Evolutionary conservation across 352 stramenopile species (phyloP).

Genomic region (Phytophthora macrochlamydospora): DNA sequence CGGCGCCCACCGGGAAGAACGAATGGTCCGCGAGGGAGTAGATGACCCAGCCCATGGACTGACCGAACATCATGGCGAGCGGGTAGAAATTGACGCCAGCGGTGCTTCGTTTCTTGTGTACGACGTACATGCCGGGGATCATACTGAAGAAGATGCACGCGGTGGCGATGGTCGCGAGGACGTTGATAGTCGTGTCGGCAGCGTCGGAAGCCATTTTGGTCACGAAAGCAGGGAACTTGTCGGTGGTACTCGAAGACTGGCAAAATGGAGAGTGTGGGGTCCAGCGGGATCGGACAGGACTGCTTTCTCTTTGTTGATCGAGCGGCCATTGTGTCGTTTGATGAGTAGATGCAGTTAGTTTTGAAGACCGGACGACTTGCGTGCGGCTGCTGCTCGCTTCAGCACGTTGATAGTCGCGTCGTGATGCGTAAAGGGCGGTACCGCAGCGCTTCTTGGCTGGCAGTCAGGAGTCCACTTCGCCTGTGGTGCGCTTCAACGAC

Average conservation of each 20-base stretch:
- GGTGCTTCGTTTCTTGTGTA: too few relatives aligned
- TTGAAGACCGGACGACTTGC: neutral
- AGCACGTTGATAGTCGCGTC: neutral
- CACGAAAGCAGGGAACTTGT: neutral
- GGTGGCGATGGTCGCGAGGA: too few relatives aligned
- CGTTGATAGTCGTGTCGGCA: too few relatives aligned
- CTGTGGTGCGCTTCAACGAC: neutral
- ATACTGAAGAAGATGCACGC: too few relatives aligned
- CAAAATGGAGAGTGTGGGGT: conserved; percentile 10
- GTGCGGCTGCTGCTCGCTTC: neutral
- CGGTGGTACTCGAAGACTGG: neutral
- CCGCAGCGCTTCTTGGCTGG: neutral
- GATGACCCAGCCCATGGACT: too few relatives aligned
- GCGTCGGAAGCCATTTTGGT: conserved; percentile 16
- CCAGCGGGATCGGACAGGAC: too few relatives aligned
- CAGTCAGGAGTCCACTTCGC: neutral
- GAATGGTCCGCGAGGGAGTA: too few relatives aligned
- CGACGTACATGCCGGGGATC: too few relatives aligned
- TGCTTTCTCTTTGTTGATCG: neutral
- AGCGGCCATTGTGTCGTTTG: neutral
- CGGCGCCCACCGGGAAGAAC: too few relatives aligned
- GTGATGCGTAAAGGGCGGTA: neutral
- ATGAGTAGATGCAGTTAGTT: neutral
- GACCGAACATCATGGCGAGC: too few relatives aligned
- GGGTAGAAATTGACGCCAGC: too few relatives aligned